Conservation (phyloP, 208 protist genomes). For the Leishmania gerbilli region DNA sequence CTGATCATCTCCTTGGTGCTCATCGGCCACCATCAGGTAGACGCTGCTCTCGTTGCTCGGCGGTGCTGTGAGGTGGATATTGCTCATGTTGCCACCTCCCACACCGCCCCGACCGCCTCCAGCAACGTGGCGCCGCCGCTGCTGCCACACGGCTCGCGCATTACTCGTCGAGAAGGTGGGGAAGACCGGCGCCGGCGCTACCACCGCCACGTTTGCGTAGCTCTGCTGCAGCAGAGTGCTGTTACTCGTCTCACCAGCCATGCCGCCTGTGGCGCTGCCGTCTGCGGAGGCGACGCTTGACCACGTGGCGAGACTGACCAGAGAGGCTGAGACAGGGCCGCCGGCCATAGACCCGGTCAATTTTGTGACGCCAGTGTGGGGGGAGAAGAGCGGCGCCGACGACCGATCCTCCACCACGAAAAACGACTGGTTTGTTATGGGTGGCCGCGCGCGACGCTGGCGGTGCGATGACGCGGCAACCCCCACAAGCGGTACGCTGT, state of each 20-base stretch:
- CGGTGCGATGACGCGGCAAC: slow-evolving; percentile 10
- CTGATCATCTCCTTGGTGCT: not conserved
- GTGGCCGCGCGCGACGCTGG: slow-evolving; percentile 19
- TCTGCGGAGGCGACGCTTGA: slow-evolving; percentile 5
- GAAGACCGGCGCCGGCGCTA: slow-evolving; percentile 20
- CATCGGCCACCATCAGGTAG: not conserved
- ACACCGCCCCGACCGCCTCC: not conserved
- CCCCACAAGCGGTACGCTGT: slow-evolving; percentile 21
- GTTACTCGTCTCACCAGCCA: not conserved
- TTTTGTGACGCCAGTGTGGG: not conserved
- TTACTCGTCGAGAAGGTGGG: slow-evolving; percentile 4
- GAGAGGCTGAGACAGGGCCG: slow-evolving; percentile 3
- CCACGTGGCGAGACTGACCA: slow-evolving; percentile 12
- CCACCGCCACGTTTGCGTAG: slow-evolving; percentile 12
- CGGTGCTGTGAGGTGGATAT: not conserved
- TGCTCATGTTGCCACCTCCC: not conserved
- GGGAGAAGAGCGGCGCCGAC: not conserved
- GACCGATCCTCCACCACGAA: slow-evolving; percentile 52
- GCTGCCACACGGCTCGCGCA: slow-evolving; percentile 23
- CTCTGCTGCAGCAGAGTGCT: not conserved
- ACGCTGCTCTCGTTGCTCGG: slow-evolving; percentile 16
- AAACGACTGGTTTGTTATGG: slow-evolving; percentile 52
- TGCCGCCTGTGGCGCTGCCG: not conserved
- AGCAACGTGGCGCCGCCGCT: slow-evolving; percentile 6
- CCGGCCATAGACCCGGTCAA: not conserved